Conservation (phyloP, 768 basidiomycete genomes). For the Royoungia palumana region DNA sequence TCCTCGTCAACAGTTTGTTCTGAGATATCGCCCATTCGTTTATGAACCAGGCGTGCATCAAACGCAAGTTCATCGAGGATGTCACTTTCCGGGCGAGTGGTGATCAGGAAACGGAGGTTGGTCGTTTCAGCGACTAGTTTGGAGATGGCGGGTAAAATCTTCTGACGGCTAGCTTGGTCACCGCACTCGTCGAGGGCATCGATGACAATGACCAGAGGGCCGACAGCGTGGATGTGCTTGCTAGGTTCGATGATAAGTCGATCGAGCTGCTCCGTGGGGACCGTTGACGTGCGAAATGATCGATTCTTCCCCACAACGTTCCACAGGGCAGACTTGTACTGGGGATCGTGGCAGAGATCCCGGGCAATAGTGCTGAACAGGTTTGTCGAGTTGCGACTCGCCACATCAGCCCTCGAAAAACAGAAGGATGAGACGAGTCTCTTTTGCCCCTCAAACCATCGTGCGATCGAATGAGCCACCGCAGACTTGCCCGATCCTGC, state of each 20-base stretch:
- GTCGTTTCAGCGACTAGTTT: neutral
- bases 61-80: constrained; percentile 10
- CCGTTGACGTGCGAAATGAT: no score
- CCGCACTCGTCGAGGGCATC: constrained; percentile 26
- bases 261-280: neutral
- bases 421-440: no score
- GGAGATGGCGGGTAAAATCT: constrained; percentile 1
- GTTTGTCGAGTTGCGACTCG: no score
- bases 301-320: no score
- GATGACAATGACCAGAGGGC: constrained; percentile 28
- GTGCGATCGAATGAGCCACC: no score
- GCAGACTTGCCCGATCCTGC: no score
- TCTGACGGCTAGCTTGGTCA: neutral
- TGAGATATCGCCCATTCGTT: constrained; percentile 11
- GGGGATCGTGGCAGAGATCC: no score
- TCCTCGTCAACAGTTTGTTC: neutral
- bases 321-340: no score
- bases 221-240: constrained; percentile 9
- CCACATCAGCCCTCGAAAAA: no score
- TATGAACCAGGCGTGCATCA: constrained; percentile 1
- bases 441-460: no score
- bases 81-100: no score
- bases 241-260: constrained; percentile 19
- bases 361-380: no score
- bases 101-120: neutral